These are phyloP conservation scores for Ceratorhiza oryzae-sativae DNA, from an alignment of 1,284 basidiomycete genomes.

Conservation along the genomic window DNA sequence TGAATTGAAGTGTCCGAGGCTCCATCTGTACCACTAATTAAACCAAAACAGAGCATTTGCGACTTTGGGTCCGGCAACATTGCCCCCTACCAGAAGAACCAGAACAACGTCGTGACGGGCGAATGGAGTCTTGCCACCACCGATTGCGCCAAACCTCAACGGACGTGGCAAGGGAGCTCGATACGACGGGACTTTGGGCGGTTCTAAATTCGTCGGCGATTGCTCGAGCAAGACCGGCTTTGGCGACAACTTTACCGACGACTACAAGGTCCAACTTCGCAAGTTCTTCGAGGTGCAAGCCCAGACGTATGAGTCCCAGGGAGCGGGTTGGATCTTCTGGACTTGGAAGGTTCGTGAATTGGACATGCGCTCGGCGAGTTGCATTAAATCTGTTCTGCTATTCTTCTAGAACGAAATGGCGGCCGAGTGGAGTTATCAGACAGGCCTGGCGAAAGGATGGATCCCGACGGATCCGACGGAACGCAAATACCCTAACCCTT, in stretches of 20 bases:
- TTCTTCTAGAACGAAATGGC: constrained; percentile 62
- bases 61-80: constrained; percentile 46
- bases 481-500: constrained; percentile 60
- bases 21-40: too few relatives aligned
- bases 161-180: constrained; percentile 56
- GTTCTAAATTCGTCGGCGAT: constrained; percentile 70
- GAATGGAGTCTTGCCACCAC: constrained; percentile 86
- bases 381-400: background rate
- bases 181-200: constrained; percentile 78
- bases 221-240: constrained; percentile 77
- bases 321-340: constrained; percentile 76
- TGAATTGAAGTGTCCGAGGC: constrained; percentile 29
- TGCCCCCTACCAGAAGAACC: constrained; percentile 48
- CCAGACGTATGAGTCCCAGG: constrained; percentile 46
- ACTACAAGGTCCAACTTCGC: constrained; percentile 84
- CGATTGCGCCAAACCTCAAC: constrained; percentile 75
- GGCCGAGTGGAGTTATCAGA: constrained; percentile 67
- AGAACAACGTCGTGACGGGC: constrained; percentile 79
- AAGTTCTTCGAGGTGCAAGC: constrained; percentile 86
- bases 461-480: constrained; percentile 71
- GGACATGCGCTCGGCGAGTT: too few relatives aligned
- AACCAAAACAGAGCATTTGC: constrained; percentile 60
- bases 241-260: constrained; percentile 71
- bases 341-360: constrained; percentile 70
- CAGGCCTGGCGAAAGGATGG: constrained; percentile 79